Conservation (phyloP, 2,329 filamentous ascomycete genomes). For the Huntiella abstrusa region DNA sequence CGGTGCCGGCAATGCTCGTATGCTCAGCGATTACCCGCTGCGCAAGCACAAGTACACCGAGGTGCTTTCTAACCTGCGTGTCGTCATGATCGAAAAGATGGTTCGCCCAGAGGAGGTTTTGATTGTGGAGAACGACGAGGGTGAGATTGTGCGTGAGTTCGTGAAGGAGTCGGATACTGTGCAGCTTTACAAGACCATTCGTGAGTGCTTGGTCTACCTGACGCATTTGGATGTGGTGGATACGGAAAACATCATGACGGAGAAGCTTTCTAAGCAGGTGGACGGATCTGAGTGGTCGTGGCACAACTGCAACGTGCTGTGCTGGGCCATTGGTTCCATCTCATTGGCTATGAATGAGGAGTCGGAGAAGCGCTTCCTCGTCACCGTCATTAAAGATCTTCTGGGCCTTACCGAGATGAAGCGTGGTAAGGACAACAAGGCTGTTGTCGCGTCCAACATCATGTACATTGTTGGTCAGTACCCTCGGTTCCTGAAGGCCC, state of each 20-base stretch:
- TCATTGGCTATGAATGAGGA: slow-evolving; percentile 99
- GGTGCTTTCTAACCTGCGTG: slow-evolving; percentile 78
- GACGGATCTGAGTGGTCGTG: slow-evolving; percentile 96
- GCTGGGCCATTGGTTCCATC: slow-evolving; percentile 98
- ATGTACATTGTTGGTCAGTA: slow-evolving; percentile 99
- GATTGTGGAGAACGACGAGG: slow-evolving; percentile 98
- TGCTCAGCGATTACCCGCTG: slow-evolving; percentile 79
- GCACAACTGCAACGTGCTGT: slow-evolving; percentile 98
- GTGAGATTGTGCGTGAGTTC: slow-evolving; percentile 96
- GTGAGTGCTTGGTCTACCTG: slow-evolving; percentile 90
- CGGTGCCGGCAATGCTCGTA: slow-evolving; percentile 65
- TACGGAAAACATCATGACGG: slow-evolving; percentile 97
- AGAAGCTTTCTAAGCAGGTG: slow-evolving; percentile 88
- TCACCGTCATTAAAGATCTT: slow-evolving; percentile 96
- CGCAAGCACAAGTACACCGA: slow-evolving; percentile 97
- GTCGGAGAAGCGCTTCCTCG: slow-evolving; percentile 93
- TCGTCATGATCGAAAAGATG: slow-evolving; percentile 99
- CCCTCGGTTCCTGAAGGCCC: slow-evolving; percentile 90
- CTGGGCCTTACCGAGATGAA: slow-evolving; percentile 97
- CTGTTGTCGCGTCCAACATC: slow-evolving; percentile 95
- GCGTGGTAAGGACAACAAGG: slow-evolving; percentile 98
- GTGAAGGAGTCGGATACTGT: slow-evolving; percentile 99
- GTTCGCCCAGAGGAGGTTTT: slow-evolving; percentile 92
- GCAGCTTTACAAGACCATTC: slow-evolving; percentile 95
- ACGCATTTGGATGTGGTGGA: slow-evolving; percentile 95